Percentiles rank a stretch among this genome's conserved stretches.
phyloP scores from a whole-genome alignment of 139 green algal genomes.

The Coelastrella sp. region DNA sequence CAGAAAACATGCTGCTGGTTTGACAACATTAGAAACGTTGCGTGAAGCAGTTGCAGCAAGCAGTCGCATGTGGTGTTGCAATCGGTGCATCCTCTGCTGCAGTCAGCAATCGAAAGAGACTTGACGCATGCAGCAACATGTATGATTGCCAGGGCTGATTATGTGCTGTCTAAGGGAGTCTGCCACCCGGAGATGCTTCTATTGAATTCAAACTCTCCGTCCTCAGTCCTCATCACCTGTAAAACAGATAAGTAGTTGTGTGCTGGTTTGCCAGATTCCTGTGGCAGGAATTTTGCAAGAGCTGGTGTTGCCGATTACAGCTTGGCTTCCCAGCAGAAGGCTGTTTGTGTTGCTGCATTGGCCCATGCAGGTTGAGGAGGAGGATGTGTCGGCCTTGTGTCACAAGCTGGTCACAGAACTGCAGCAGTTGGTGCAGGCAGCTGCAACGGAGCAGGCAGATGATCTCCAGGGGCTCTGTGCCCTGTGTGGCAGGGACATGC shows the following conservation, averaged over 20 bases:
- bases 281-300: neutral
- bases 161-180: no score
- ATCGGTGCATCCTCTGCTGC: no score
- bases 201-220: no score
- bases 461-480: constrained; percentile 33
- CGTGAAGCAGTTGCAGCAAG: no score
- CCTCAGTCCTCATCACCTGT: no score
- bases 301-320: neutral
- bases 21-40: neutral
- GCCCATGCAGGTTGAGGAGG: constrained; percentile 27
- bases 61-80: no score
- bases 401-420: constrained; percentile 13
- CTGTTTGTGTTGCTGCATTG: neutral
- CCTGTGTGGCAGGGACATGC: constrained; percentile 43
- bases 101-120: no score
- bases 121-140: no score
- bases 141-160: no score
- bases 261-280: no score
- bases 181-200: no score
- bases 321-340: neutral
- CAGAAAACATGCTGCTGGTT: neutral
- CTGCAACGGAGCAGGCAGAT: neutral
- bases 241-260: no score
- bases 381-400: constrained; percentile 28
- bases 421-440: neutral